These are phyloP conservation scores for Colletotrichum tofieldiae DNA, from an alignment of 2,329 filamentous ascomycete genomes.

Conservation along the genomic window DNA sequence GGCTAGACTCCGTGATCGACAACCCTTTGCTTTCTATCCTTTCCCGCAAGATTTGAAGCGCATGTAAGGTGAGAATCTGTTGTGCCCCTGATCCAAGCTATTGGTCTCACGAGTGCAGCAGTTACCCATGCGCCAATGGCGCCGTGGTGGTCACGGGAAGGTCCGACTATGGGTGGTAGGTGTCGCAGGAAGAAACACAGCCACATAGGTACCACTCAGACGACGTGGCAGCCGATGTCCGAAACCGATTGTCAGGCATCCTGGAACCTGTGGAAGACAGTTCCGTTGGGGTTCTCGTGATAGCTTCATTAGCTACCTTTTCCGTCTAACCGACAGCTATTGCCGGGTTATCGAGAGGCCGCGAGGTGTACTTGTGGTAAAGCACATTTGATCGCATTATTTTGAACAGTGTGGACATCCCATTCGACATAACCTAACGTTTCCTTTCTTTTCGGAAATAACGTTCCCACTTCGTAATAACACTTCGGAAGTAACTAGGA, in stretches of 20 bases:
- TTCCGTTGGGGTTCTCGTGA: not conserved
- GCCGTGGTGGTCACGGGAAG: not conserved
- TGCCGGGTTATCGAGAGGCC: not conserved
- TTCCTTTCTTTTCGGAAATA: too few species aligned
- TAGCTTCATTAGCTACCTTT: not conserved
- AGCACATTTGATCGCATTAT: too few species aligned
- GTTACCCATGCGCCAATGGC: not conserved
- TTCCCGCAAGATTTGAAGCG: too few species aligned
- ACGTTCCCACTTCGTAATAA: not conserved
- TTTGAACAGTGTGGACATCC: too few species aligned
- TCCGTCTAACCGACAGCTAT: too few species aligned
- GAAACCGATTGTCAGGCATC: not conserved
- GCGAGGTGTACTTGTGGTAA: not conserved
- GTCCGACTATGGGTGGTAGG: accelerated
- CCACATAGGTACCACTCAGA: not conserved
- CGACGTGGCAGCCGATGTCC: too few species aligned
- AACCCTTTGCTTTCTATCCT: too few species aligned
- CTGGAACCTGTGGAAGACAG: too few species aligned
- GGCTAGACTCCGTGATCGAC: not conserved
- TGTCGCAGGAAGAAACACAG: not conserved
- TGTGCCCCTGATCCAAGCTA: not conserved
- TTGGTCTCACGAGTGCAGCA: constrained; percentile 14
- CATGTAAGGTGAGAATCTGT: too few species aligned
- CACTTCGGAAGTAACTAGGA: not conserved
- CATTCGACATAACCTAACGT: too few species aligned